Conservation (phyloP, 2,329 filamentous ascomycete genomes). For the Claviceps digitariae region DNA sequence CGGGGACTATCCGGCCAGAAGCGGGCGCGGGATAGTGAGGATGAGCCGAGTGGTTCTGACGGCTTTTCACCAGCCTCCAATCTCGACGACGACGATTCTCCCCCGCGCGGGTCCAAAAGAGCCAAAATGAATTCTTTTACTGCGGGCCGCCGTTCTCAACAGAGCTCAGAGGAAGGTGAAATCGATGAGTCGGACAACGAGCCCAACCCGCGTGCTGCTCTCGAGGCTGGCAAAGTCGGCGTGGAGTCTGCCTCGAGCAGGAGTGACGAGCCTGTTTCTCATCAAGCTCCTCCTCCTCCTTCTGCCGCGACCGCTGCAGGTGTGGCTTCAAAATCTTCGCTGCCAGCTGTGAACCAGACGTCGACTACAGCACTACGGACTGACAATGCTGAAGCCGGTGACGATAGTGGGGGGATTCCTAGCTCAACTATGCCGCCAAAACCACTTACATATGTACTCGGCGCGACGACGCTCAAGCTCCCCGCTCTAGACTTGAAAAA, state of each 20-base stretch:
- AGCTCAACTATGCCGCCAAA: constrained; percentile 11
- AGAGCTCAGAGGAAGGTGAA: constrained; percentile 21
- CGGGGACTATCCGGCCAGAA: background rate
- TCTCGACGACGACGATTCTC: background rate
- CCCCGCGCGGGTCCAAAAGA: constrained; percentile 10
- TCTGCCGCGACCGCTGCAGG: background rate
- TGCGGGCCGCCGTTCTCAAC: background rate
- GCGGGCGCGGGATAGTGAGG: background rate
- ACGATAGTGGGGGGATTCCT: background rate
- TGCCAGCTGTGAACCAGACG: background rate
- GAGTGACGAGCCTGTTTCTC: background rate
- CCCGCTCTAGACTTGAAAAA: constrained; percentile 15
- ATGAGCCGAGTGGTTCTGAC: constrained; percentile 2
- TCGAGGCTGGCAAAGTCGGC: constrained; percentile 4
- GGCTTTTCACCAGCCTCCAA: constrained; percentile 1
- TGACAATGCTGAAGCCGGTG: background rate
- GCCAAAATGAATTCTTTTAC: constrained; percentile 7
- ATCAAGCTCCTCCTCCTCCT: background rate
- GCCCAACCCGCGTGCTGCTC: constrained; percentile 4
- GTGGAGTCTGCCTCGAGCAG: background rate
- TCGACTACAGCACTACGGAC: background rate
- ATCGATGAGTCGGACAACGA: constrained; percentile 13
- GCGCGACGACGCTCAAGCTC: constrained; percentile 13
- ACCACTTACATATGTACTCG: constrained; percentile 11
- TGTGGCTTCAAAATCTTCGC: background rate